These are phyloP conservation scores for Daucus carota DNA, from an alignment of 129 eudicot species.

Conservation along the genomic window DH1_v3.0 NC_030389.2:27010501-27011000, in stretches of 20 bases:
- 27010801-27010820: neutral
- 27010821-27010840: neutral
- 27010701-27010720: neutral
- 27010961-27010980: neutral
- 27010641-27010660: neutral
- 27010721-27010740: neutral
- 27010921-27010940: neutral
- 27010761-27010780: neutral
- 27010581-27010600: neutral
- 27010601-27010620: neutral
- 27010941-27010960: neutral
- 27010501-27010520: slow-evolving; percentile 86
- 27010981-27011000: neutral
- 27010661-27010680: neutral
- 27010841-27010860: neutral
- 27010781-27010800: too few relatives aligned
- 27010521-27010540: slow-evolving; percentile 22
- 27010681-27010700: neutral
- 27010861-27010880: neutral
- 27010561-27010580: neutral
- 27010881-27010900: neutral
- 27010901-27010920: neutral
- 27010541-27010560: neutral
- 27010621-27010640: neutral
- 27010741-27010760: neutral